Evolutionary conservation across 1,284 basidiomycete species (phyloP), one percentile per base, ranked within the genome.

Genomic region (Butyriboletus appendiculatus): DNA sequence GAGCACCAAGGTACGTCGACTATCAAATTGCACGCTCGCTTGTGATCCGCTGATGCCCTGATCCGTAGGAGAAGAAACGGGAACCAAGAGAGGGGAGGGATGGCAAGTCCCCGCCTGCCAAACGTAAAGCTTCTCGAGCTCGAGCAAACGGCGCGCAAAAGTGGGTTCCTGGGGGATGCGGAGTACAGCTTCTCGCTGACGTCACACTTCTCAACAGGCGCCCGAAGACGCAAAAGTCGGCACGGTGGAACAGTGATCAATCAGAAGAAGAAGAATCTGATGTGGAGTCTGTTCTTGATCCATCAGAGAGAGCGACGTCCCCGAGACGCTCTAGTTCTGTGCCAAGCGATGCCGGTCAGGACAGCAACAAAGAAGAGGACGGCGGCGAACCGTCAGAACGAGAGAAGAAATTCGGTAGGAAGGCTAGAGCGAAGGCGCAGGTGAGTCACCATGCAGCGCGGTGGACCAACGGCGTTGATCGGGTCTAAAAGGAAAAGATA

Each of bases 351-450:
- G 59, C 61, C 1, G 71, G 62, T 22, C 60, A 57, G 18, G 69
- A 61, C 1, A 73, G 68, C 14, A 63, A 70, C 16, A 69, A 65
- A 15, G 68, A 69, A 42, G 66, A 73, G 24, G 66, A 63, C 7
- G 64, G 60, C 10, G 70, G 65, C 5, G 66, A 68, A 48, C 71
- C 67, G 41, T 60, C 59, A 12, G 65, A 65, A 47, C 63, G 69
- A 41, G 63, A 60, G 39, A 64, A 64, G 53, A 63, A 71, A 18
- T 66, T 73, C 2, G 69, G 75, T 18, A 62, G 76, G 46, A 74
- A 75, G 40, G 78, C 78, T 11, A 65, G 79, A 45, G 73, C 68
- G 11, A 71, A 75, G 47, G 80, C 78, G 0, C 77, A 79, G 67
- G 78, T 79, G 57, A 46, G 65, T 65, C 24, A 15, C 28, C 10